Evolutionary conservation across 805 yeast species (phyloP), one percentile per base, ranked within the genome.

Genomic region (Candida silvatica): DNA sequence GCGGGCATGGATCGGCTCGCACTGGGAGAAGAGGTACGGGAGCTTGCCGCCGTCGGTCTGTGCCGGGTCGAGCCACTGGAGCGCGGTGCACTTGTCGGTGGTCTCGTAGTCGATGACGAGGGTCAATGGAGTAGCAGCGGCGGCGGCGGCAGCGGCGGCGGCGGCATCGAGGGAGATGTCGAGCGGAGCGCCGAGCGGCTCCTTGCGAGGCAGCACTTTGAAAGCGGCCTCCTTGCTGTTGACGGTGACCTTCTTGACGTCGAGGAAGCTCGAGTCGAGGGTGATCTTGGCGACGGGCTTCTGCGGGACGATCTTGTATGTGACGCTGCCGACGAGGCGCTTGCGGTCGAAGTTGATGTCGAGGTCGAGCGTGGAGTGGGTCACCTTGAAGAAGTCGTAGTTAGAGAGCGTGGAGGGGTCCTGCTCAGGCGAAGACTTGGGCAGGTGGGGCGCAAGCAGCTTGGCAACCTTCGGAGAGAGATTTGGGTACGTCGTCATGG

Each of bases 1-100:
- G 49, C 96, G 70, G 5, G 95, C 92, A 51, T 87, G 95, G 43
- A 83, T 86, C 25, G 95, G 87, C 61, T 87, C 94, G 52, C 94
- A 74, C 59, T 87, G 96, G 8, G 95, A 84, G 56, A 86, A 87
- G 38, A 87, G 66, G 55, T 74, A 80, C 1, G 85, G 86, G 18
- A 66, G 65, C 28, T 69, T 70, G 41, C 77, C 72, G 14, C 88
- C 94, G 32, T 77, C 77, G 6, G 94, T 81, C 46, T 78, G 82
- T 35, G 67, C 74, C 24, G 78, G 75, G n/a, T 71, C 73, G 35
- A 87, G 62, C 77, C 92, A 87, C 57, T 87, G 95, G 40, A 86
- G 62, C 3, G 95, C 95, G 1, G 95, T 83, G 51, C 94, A 80
- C 17, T 73, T 56, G 5, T 62, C 60, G 2, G 95, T 86, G 26